phyloP scores from a whole-genome alignment of 192 early-diverging fungal genomes.

The Coemansia sp. region DNA sequence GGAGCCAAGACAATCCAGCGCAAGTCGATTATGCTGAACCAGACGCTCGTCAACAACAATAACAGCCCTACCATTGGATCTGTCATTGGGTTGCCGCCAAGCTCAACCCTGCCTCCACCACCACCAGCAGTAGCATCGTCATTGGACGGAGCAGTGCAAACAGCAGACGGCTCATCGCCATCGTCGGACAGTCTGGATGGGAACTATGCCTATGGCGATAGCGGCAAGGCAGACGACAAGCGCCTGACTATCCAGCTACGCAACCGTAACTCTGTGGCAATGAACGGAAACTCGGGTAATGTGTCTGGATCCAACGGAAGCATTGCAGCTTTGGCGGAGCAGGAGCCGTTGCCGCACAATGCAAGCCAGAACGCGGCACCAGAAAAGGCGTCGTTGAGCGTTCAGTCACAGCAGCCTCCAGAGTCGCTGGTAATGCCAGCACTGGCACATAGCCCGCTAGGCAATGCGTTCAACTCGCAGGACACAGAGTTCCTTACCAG shows the following conservation, averaged over 20 bases:
- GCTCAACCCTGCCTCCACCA: not conserved
- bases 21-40: slow-evolving; percentile 40
- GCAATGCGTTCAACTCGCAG: slow-evolving; percentile 16
- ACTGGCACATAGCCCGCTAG: slow-evolving; percentile 14
- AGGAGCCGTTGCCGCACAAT: not conserved
- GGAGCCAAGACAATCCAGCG: slow-evolving; percentile 23
- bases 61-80: slow-evolving; percentile 6
- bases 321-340: not conserved
- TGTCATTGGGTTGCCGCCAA: not conserved
- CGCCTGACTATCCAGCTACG: slow-evolving; percentile 55
- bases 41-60: slow-evolving; percentile 15
- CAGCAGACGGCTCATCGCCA: slow-evolving; percentile 4
- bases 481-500: not conserved
- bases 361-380: not conserved
- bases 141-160: not conserved
- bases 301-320: not conserved
- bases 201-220: not conserved
- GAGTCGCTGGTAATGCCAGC: slow-evolving; percentile 6
- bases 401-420: not conserved
- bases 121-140: not conserved
- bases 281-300: not conserved
- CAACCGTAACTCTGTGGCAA: slow-evolving; percentile 44
- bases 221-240: slow-evolving; percentile 32
- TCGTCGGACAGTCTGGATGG: slow-evolving; percentile 4
- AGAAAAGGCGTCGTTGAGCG: not conserved